Base-by-base conservation (phyloP, 1,284 basidiomycete genomes). In the Porodaedalea pini region DNA sequence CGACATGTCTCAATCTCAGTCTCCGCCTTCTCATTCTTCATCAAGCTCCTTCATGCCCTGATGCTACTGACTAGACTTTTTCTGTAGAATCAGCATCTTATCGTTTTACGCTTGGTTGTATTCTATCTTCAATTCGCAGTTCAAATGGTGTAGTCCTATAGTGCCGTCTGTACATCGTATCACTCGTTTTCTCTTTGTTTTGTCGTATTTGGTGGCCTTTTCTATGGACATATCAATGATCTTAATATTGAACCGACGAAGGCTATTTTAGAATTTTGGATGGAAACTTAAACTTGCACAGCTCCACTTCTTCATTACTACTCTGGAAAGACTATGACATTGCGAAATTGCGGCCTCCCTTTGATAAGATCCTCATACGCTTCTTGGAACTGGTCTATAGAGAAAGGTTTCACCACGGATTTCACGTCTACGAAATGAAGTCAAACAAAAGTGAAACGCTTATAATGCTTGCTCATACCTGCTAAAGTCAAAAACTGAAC, bases 251-350 rank as follows among this genome's bases (percentile, higher is more conserved):
- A n/a, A n/a, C n/a, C n/a, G n/a, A n/a, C n/a, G n/a, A n/a, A n/a
- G n/a, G n/a, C n/a, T n/a, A n/a, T n/a, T n/a, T n/a, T n/a, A n/a
- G n/a, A n/a, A n/a, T n/a, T n/a, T n/a, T n/a, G n/a, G n/a, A n/a
- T n/a, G n/a, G n/a, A n/a, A n/a, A n/a, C n/a, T n/a, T n/a, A n/a
- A n/a, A n/a, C n/a, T n/a, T n/a, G n/a, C n/a, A n/a, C n/a, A n/a
- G n/a, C n/a, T n/a, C n/a, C n/a, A n/a, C n/a, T 34, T 34, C 32
- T 34, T 34, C 34, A 17, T 25, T 51, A 29, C 23, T 17, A 51
- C 29, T 36, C 31, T 44, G 41, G 56, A 53, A 65, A 65, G 10
- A 67, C 65, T 34, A 67, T 62, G 39, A 67, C 65, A 36, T 65
- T 66, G 13, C 63, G 51, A 58, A 67, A 67, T 15, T 59, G 43